phyloP scores from a whole-genome alignment of 2,329 filamentous ascomycete species.

The Pseudogymnoascus sp. region DNA sequence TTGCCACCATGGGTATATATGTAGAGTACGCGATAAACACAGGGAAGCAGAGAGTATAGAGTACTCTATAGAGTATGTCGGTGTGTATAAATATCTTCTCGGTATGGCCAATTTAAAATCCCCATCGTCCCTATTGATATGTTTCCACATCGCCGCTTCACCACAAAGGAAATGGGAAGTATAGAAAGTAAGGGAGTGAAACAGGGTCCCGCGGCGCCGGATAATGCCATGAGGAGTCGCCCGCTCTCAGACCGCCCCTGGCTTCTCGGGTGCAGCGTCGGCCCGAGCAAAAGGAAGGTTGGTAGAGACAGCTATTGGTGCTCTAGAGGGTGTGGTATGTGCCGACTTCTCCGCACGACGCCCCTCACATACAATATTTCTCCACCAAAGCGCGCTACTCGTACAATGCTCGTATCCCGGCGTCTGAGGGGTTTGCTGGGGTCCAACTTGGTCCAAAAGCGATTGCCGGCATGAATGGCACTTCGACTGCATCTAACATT shows the following conservation, averaged over 20 bases:
- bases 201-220: neutral
- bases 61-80: neutral
- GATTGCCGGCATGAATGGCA: constrained; percentile 1
- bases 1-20: neutral
- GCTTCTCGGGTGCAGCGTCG: neutral
- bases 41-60: neutral
- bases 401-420: neutral
- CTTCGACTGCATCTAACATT: neutral
- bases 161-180: neutral
- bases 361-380: neutral
- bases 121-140: neutral
- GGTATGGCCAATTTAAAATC: neutral
- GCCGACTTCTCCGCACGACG: neutral
- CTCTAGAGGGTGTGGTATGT: neutral
- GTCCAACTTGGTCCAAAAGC: neutral
- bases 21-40: neutral
- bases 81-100: neutral
- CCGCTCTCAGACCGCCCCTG: neutral
- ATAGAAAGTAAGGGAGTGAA: neutral
- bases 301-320: neutral
- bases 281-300: neutral
- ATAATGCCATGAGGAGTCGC: neutral
- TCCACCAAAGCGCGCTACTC: neutral
- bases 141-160: neutral
- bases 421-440: neutral